phyloP scores from a whole-genome alignment of 176 grass and related monocot species.

The Typha latifolia region DNA sequence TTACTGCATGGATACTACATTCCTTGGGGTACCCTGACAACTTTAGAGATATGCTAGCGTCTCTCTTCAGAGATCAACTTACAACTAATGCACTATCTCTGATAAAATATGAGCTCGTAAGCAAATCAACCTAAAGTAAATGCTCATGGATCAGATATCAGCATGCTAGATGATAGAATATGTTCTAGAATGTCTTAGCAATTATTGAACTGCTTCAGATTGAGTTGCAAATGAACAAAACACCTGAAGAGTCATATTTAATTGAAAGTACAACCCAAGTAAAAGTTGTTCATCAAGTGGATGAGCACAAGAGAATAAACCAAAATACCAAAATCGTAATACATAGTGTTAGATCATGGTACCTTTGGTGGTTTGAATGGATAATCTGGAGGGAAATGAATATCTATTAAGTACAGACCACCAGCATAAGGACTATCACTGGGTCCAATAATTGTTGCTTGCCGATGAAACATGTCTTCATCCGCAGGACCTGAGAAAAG shows the following conservation, averaged over 20 bases:
- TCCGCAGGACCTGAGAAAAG: background rate
- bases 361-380: background rate
- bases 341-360: background rate
- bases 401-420: background rate
- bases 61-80: no score
- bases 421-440: background rate
- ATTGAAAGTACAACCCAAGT: no score
- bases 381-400: conserved; percentile 3
- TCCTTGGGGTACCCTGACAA: no score
- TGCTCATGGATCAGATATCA: no score
- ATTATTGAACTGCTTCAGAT: background rate
- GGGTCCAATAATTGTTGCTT: conserved; percentile 2
- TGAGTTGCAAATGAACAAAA: background rate
- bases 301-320: background rate
- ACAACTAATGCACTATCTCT: no score
- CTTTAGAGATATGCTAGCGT: no score
- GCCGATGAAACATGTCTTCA: background rate
- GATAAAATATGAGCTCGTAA: no score
- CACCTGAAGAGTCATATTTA: no score
- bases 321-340: background rate
- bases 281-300: background rate
- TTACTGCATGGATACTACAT: no score
- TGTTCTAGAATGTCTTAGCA: no score
- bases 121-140: no score
- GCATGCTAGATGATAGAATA: no score